Conservation (phyloP, 163 green algal genomes). For the Chlorella variabilis region DNA sequence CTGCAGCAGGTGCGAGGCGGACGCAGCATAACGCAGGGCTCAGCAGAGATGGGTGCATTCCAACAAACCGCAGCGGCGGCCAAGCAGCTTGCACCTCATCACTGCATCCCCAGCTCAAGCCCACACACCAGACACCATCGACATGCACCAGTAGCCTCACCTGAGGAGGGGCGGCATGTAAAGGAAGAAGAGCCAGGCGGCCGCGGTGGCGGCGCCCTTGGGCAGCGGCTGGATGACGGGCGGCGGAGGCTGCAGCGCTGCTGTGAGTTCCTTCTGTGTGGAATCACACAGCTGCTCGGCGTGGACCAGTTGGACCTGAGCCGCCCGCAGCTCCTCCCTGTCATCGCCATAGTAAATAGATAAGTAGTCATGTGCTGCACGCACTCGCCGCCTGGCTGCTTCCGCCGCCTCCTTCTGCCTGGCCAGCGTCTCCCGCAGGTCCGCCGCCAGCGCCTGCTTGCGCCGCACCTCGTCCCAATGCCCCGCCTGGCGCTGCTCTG, state of each 20-base stretch:
- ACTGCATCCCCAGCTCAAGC: no score
- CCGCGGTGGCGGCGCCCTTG: neutral
- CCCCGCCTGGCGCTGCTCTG: neutral
- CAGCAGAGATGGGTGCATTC: no score
- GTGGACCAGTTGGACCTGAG: no score
- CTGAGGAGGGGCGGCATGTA: constrained; percentile 56
- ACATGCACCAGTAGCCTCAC: neutral
- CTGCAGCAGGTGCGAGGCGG: neutral
- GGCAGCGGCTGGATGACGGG: constrained; percentile 59
- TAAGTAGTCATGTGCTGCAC: no score
- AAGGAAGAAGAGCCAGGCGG: constrained; percentile 62
- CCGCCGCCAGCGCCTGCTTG: neutral
- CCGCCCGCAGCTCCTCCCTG: no score
- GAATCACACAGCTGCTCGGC: no score
- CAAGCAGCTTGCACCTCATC: no score
- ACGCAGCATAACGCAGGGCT: neutral
- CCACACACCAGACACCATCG: neutral
- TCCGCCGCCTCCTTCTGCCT: neutral
- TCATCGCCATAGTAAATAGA: no score
- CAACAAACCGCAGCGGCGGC: no score
- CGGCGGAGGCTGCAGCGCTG: neutral
- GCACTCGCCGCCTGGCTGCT: neutral
- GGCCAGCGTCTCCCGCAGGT: neutral
- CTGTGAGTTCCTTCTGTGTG: neutral
- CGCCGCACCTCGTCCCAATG: constrained; percentile 50